Conservation (phyloP, 2,329 filamentous ascomycete genomes). For the Fusarium multiceps region DNA sequence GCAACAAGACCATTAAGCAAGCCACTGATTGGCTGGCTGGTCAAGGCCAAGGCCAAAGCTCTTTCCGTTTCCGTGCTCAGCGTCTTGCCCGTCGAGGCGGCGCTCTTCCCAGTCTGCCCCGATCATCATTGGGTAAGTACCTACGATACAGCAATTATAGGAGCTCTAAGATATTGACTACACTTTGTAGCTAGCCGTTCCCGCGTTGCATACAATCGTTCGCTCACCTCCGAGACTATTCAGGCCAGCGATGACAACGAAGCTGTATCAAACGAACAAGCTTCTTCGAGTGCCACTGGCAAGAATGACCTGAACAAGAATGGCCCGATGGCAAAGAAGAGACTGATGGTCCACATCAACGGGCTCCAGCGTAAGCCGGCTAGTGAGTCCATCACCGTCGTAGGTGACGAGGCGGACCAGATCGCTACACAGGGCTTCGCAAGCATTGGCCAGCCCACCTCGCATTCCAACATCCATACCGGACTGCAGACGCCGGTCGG, state of each 20-base stretch:
- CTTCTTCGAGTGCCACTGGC: not conserved
- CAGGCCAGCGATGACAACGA: not conserved
- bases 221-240: not conserved
- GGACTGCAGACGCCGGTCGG: not conserved
- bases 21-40: slow-evolving; percentile 7
- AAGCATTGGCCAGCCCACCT: not conserved
- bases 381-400: not conserved
- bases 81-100: not conserved
- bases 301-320: not conserved
- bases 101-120: not conserved
- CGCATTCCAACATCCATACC: not conserved
- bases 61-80: not conserved
- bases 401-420: not conserved
- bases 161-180: no score
- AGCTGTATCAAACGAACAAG: no score
- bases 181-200: not conserved
- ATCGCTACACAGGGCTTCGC: not conserved
- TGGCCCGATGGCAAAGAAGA: not conserved
- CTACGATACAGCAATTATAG: no score
- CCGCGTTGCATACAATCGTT: not conserved
- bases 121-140: not conserved
- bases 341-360: slow-evolving; percentile 1
- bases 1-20: not conserved
- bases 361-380: not conserved
- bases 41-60: not conserved